phyloP scores from a whole-genome alignment of 306 rosid genomes.

The Luffa aegyptiaca region DNA sequence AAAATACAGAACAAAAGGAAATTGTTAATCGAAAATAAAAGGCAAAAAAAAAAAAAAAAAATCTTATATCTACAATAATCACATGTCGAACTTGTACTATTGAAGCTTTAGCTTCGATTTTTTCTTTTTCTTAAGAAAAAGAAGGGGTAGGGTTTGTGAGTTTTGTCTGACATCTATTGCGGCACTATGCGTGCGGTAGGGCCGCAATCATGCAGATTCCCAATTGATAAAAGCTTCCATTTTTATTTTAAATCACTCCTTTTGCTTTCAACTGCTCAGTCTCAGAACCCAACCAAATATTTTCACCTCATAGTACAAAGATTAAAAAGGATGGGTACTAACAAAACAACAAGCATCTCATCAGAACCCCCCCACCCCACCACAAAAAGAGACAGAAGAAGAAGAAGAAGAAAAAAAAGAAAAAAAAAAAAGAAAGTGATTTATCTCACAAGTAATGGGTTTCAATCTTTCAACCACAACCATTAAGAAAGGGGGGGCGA shows the following conservation, averaged over 20 bases:
- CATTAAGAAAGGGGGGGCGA: background rate
- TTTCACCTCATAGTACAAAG: background rate
- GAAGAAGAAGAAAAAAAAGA: background rate
- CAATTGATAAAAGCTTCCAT: background rate
- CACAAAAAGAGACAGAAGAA: background rate
- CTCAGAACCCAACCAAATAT: background rate
- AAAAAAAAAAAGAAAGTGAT: background rate
- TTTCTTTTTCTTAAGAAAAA: background rate
- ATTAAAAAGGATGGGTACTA: background rate
- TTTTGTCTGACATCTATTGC: constrained; percentile 1
- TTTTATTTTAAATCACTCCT: background rate
- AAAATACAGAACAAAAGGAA: background rate
- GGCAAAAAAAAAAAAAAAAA: background rate
- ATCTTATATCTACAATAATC: background rate
- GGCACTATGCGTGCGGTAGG: constrained; percentile 13
- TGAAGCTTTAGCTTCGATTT: background rate
- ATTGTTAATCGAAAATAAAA: background rate
- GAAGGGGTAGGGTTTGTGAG: background rate
- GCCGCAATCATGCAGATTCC: constrained; percentile 4
- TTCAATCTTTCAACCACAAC: background rate
- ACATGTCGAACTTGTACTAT: background rate
- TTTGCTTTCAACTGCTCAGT: background rate
- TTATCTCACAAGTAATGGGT: background rate
- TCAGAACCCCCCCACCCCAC: background rate
- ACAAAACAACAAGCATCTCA: background rate